Percentiles rank a stretch among this genome's conserved stretches.
These are phyloP conservation scores for Solanum peruvianum DNA, from an alignment of 257 asterid species.

Conservation along the genomic window DNA sequence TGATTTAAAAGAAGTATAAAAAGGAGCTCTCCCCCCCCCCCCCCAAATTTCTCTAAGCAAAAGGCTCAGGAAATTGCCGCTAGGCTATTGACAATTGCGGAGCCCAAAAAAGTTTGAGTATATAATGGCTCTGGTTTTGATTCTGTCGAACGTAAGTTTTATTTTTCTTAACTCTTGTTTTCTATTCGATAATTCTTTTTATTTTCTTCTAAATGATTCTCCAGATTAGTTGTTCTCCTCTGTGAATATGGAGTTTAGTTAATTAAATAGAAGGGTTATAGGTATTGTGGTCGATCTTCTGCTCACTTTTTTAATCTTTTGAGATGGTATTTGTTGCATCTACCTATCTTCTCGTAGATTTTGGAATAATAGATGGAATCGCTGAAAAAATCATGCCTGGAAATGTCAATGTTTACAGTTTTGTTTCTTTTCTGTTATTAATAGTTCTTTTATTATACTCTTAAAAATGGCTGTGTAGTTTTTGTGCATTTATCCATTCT, in stretches of 20 bases:
- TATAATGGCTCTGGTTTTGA: slow-evolving; percentile 38
- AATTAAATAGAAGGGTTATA: no score
- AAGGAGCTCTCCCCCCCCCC: neutral
- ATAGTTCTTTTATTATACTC: neutral
- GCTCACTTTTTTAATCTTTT: neutral
- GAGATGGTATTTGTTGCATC: neutral
- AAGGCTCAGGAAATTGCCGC: slow-evolving; percentile 92
- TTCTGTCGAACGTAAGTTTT: neutral
- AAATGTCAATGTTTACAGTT: neutral
- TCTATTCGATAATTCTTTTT: neutral
- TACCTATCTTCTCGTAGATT: neutral
- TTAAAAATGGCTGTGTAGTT: neutral
- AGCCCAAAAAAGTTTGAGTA: slow-evolving; percentile 52
- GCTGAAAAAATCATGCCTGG: neutral
- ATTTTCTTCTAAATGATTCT: neutral
- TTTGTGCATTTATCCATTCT: neutral
- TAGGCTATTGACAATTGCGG: slow-evolving; percentile 51
- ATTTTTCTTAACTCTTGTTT: neutral
- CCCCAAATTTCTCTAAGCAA: neutral
- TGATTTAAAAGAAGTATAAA: no score
- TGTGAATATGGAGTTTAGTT: neutral
- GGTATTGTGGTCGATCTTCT: neutral
- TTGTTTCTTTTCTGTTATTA: neutral
- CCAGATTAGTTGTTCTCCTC: neutral
- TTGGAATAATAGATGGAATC: neutral